phyloP scores from a whole-genome alignment of 2,329 filamentous ascomycete genomes.

The Colletotrichum costaricense region DNA sequence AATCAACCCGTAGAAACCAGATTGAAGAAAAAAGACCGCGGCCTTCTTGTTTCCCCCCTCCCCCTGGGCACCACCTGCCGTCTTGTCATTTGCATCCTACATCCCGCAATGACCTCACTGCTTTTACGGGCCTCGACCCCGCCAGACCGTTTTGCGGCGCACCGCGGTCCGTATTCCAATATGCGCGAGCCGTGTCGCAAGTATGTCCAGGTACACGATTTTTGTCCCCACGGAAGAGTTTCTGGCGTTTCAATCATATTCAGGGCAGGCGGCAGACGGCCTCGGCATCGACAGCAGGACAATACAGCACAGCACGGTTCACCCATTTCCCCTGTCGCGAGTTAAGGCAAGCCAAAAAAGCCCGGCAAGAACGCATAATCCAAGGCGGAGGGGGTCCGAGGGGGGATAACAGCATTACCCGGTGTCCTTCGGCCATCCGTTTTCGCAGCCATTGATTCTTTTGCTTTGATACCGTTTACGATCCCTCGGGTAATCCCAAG shows the following conservation, averaged over 20 bases:
- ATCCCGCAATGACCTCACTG: background rate
- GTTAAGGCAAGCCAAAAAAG: background rate
- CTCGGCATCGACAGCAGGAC: background rate
- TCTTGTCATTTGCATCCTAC: background rate
- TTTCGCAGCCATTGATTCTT: background rate
- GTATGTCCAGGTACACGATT: background rate
- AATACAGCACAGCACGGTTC: background rate
- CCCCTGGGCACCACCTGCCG: background rate
- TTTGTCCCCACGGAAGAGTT: background rate
- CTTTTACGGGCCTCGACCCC: background rate
- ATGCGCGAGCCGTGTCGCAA: no score
- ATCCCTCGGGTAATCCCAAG: background rate
- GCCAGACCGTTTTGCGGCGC: background rate
- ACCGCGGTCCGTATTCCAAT: background rate
- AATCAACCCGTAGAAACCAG: background rate
- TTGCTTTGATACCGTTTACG: background rate
- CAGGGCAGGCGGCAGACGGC: background rate
- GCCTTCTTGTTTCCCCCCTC: background rate
- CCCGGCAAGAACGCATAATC: background rate
- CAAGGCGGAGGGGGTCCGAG: background rate
- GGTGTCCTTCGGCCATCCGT: background rate
- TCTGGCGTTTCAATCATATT: background rate
- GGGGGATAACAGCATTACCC: background rate
- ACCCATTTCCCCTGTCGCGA: background rate
- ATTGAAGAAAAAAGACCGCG: background rate